Evolutionary conservation across 345 rosid genomes (phyloP), one percentile per base, ranked within the genome.

Genomic region (Eucalyptus regnans): DNA sequence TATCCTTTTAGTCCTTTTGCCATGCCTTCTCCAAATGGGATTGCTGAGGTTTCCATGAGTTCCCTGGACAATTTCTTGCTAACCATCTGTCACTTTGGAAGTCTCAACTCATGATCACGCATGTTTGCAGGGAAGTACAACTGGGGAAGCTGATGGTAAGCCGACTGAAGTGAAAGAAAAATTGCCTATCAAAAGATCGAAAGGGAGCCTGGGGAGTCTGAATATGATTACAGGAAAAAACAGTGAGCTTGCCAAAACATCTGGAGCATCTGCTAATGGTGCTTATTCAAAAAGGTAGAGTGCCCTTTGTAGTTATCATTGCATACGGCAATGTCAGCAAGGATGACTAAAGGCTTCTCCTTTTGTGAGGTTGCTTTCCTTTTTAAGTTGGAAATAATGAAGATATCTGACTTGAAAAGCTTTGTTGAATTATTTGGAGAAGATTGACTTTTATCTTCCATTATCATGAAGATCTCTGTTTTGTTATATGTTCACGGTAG

Each of bases 1-100:
- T 98, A 97, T 93, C 98, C 99, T 88, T 98, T 95, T 90, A 98
- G 96, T 94, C 98, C 99, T 62, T 97, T 96, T 92, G 95, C 99
- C 79, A 95, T 98, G 94, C 97, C 97, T 90, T 95, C 98, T 85
- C 99, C 99, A 88, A 98, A 97, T 92, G 98, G 98, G 89, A 92
- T 97, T 88, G 93, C 92, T 2, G 99, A 98, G 95, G 96, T 94
- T 90, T 91, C 95, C 88, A 96, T 94, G 92, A 96, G 98, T 91
- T 93, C 89, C 90, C 86, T 81, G 86, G 50, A 76, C 41, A 50
- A 29, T 76, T 88, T 64, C 79, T 46, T 68, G 88, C 58, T 80
- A 83, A 68, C 68, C 89, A 33, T 85, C 60, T 90, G 64, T 90
- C 89, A 86, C 87, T 87, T 43, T 60, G 58, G 89, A 49, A 31